These are phyloP conservation scores for Exutisphaerella laricina DNA, from an alignment of 2,329 filamentous ascomycete genomes.

Conservation along the genomic window DNA sequence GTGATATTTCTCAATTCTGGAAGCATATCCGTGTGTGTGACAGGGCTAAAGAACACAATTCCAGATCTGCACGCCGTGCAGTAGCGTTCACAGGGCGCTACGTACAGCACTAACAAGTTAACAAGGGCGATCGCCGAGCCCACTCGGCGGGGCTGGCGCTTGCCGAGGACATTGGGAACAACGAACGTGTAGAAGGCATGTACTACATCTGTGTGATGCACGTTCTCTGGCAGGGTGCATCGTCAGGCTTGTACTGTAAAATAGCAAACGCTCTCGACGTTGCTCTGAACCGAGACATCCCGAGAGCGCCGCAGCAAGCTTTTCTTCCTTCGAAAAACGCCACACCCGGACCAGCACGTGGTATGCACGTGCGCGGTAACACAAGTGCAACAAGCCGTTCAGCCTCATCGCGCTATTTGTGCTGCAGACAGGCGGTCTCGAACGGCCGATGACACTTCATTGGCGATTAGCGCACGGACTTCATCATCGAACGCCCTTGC, in stretches of 20 bases:
- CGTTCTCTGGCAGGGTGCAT: too few relatives aligned
- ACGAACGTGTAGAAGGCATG: too few relatives aligned
- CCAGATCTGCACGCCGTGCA: not conserved
- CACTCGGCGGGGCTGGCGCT: not conserved
- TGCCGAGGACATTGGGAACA: too few relatives aligned
- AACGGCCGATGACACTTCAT: constrained; percentile 23
- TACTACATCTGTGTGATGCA: too few relatives aligned
- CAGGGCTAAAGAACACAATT: not conserved
- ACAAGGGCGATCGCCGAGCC: not conserved
- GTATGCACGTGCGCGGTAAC: constrained; percentile 7
- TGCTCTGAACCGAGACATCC: too few relatives aligned
- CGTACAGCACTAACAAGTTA: too few relatives aligned
- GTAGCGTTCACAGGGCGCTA: not conserved
- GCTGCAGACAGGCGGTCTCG: constrained; percentile 14
- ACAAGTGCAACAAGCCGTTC: constrained; percentile 1
- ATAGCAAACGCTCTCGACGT: too few relatives aligned
- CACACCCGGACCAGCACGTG: constrained; percentile 1
- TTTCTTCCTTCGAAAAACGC: not conserved
- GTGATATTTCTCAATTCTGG: constrained; percentile 1
- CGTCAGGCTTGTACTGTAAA: too few relatives aligned
- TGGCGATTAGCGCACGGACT: constrained; percentile 15
- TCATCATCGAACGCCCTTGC: constrained; percentile 15
- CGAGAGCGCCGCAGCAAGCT: not conserved
- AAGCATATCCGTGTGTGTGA: constrained; percentile 1
- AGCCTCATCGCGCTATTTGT: not conserved